A percentile compares a stretch with the other conserved stretches of the same genome.
Evolutionary conservation across 2,329 filamentous ascomycete species (phyloP).

Genomic region (Epichloe scottii): DNA sequence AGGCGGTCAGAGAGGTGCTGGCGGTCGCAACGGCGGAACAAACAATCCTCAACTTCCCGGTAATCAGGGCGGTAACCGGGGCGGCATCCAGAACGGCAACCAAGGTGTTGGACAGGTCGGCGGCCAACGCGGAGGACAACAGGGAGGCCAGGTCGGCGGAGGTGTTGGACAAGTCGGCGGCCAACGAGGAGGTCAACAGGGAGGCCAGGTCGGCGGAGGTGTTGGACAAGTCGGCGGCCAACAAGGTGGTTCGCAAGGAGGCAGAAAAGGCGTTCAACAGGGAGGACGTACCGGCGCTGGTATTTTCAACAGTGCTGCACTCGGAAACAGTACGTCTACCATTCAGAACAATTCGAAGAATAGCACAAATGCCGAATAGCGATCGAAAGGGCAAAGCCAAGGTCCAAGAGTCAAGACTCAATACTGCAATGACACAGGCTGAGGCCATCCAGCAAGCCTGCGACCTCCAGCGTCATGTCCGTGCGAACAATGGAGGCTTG

Average conservation of each 20-base stretch:
- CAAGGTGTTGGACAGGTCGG: background rate
- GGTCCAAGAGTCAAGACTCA: no score
- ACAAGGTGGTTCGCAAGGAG: background rate
- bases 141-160: no score
- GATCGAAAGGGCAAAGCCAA: background rate
- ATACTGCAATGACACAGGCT: no score
- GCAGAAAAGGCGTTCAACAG: background rate
- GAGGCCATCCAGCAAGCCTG: no score
- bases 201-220: background rate
- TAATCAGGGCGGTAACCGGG: background rate
- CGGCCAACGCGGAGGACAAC: background rate
- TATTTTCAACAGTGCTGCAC: background rate
- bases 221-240: background rate
- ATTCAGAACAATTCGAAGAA: background rate
- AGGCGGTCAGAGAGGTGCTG: background rate
- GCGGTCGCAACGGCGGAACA: background rate
- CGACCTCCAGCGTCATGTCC: no score
- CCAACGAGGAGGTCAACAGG: no score
- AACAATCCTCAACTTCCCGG: background rate
- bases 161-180: no score
- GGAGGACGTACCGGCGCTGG: background rate
- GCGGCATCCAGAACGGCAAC: background rate
- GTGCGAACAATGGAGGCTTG: no score
- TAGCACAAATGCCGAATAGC: background rate
- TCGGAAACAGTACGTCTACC: background rate